These are phyloP conservation scores for Sporothrix sp. DNA, from an alignment of 2,329 filamentous ascomycete genomes.

Conservation along the genomic window DNA sequence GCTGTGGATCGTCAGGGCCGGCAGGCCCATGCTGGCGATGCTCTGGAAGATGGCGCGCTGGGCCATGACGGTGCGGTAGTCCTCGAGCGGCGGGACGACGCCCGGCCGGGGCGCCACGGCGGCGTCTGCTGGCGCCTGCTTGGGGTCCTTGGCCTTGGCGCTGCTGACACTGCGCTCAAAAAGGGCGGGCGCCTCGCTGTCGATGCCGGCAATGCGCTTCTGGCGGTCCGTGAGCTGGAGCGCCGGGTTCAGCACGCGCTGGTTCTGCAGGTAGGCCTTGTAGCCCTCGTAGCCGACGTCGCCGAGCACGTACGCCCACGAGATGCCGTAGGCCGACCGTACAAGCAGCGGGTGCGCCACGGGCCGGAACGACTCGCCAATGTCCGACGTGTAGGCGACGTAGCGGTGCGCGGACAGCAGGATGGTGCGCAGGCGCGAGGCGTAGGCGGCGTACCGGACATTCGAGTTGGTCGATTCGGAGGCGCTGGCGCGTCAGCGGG, in stretches of 20 bases:
- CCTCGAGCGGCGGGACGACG: constrained; percentile 62
- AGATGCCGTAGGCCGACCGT: constrained; percentile 75
- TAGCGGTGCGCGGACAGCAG: constrained; percentile 88
- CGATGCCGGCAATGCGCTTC: constrained; percentile 38
- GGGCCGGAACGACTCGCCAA: constrained; percentile 91
- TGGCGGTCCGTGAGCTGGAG: constrained; percentile 43
- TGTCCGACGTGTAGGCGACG: constrained; percentile 92
- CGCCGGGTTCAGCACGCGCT: constrained; percentile 60
- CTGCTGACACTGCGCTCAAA: constrained; percentile 1
- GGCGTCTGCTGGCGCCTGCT: background rate
- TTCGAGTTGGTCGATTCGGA: constrained; percentile 75
- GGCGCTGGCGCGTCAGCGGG: constrained; percentile 36
- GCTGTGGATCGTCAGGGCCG: constrained; percentile 87
- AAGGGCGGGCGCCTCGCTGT: background rate
- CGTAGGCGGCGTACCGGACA: constrained; percentile 88
- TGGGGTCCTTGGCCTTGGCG: background rate
- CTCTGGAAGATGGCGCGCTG: constrained; percentile 86
- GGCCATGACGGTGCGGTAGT: constrained; percentile 83
- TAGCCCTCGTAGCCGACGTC: constrained; percentile 92
- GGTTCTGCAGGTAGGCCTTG: constrained; percentile 85
- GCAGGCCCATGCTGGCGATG: constrained; percentile 85
- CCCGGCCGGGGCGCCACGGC: constrained; percentile 27
- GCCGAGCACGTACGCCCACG: constrained; percentile 84
- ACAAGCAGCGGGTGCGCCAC: constrained; percentile 80
- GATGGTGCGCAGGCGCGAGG: constrained; percentile 73